Evolutionary conservation across 1,284 basidiomycete genomes (phyloP).

Genomic region (Pseudozyma tsukubaensis): DNA sequence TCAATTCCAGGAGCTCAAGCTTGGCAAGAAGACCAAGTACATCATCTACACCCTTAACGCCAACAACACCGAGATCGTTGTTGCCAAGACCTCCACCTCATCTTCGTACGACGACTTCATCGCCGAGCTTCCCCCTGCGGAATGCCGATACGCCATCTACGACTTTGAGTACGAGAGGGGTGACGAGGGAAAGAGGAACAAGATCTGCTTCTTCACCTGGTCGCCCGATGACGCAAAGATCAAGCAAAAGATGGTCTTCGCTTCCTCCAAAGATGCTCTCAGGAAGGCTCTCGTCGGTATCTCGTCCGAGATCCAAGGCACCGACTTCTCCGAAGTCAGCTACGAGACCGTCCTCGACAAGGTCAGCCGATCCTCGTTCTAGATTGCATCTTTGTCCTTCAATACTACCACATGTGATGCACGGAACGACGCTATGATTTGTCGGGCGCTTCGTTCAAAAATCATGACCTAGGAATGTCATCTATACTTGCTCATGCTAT

Average conservation of each 20-base stretch:
- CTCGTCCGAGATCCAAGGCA: constrained; percentile 85
- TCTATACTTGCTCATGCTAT: constrained; percentile 1
- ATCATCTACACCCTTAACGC: constrained; percentile 82
- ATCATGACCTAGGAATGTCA: neutral
- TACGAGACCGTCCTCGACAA: constrained; percentile 73
- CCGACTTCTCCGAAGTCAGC: constrained; percentile 81
- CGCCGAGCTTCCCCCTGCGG: constrained; percentile 77
- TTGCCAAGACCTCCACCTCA: constrained; percentile 60
- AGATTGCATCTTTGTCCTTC: constrained; percentile 6
- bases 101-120: constrained; percentile 83
- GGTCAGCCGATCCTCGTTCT: constrained; percentile 44
- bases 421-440: neutral
- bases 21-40: constrained; percentile 85
- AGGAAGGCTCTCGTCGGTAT: constrained; percentile 79
- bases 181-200: constrained; percentile 85
- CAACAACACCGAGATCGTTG: constrained; percentile 75
- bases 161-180: constrained; percentile 88
- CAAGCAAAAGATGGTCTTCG: constrained; percentile 94
- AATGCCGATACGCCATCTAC: constrained; percentile 91
- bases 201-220: constrained; percentile 88
- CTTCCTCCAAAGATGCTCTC: constrained; percentile 89
- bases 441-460: neutral
- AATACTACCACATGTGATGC: neutral
- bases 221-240: constrained; percentile 87
- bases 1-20: constrained; percentile 81